A percentile compares a stretch with the other conserved stretches of the same genome.
These are phyloP conservation scores for Fusarium albidum DNA, from an alignment of 2,329 filamentous ascomycete species.

Conservation along the genomic window DNA sequence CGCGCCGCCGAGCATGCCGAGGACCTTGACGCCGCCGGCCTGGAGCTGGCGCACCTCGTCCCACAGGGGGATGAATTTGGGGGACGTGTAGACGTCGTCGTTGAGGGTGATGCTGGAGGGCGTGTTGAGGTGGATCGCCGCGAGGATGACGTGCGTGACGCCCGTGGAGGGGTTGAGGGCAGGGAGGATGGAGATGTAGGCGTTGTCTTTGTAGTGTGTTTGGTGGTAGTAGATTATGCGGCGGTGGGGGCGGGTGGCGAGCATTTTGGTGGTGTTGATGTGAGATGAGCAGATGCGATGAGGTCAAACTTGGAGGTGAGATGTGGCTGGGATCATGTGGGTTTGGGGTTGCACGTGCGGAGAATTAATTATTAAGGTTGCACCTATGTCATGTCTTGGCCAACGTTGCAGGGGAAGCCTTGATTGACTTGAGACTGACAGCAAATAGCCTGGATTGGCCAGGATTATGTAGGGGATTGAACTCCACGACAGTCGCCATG, in stretches of 20 bases:
- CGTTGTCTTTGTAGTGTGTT: conserved; percentile 51
- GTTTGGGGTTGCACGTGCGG: too few relatives aligned
- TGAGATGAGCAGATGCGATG: conserved; percentile 11
- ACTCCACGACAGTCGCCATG: too few relatives aligned
- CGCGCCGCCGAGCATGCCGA: conserved; percentile 86
- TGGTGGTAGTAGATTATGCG: conserved; percentile 61
- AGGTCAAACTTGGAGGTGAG: background rate
- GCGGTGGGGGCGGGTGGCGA: background rate
- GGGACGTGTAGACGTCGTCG: conserved; percentile 71
- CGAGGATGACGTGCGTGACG: conserved; percentile 81
- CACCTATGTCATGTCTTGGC: too few relatives aligned
- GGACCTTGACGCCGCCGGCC: conserved; percentile 74
- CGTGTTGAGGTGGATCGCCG: conserved; percentile 81
- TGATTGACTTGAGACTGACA: too few relatives aligned
- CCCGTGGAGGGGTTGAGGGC: conserved; percentile 52
- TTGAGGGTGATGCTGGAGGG: conserved; percentile 76
- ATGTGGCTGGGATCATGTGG: too few relatives aligned
- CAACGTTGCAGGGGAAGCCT: too few relatives aligned
- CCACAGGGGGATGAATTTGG: conserved; percentile 77
- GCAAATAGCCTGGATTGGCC: too few relatives aligned
- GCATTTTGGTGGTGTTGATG: background rate
- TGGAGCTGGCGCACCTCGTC: conserved; percentile 76
- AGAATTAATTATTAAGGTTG: too few relatives aligned
- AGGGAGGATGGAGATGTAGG: conserved; percentile 60
- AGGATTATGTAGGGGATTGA: too few relatives aligned